Base-by-base conservation (phyloP, 2,329 filamentous ascomycete genomes). In the Colletotrichum coccodes region DNA sequence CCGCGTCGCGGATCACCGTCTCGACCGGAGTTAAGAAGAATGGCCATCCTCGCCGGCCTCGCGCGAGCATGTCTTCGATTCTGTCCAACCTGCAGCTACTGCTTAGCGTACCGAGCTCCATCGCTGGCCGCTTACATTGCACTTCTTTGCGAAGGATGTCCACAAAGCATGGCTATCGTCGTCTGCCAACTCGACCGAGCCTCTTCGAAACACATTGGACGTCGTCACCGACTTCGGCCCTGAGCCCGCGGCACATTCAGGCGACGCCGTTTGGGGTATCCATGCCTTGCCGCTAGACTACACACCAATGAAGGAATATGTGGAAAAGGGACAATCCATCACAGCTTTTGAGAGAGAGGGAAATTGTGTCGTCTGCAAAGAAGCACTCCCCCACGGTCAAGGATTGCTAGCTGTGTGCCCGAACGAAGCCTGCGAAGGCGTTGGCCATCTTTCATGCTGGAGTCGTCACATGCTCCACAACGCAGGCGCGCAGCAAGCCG, bases 31-130 rank as follows among this genome's bases (percentile, higher is more conserved):
- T 76, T 58, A 90, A 88, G 76, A 80, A 80, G 58, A 87, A 84
- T 38, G 85, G 87, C 12, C 86, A 84, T 18, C 87, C 88, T 4
- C 86, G 82, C 52, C 84, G 89, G 34, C 90, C 91, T 8, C 79
- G 81, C 2, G 83, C 86, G 34, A 91, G 86, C 18, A 77, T 97
- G 50, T 86, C 82, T 28, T 92, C 92, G 4, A 86, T 94, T 44
- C 78, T 98, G 32, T 91, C 91, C 3, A 96, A 97, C 74, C 79
- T 98, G 30, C 93, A 97, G 77, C 83, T 96, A 3, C 84, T 99
- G 0, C 85, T 97, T 1, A 87, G 92, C 0, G 92, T 94, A 2
- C 87, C 89, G 3, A 96, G 93, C 78, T 98, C 77, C 83, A 85
- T 18, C 84, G 90, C 52, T 97, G 94, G 95, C 95, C 95, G 23